A percentile compares a stretch with the other conserved stretches of the same genome.
Conservation (phyloP, 176 grass and related monocot species). For the Chloris gayana region DNA sequence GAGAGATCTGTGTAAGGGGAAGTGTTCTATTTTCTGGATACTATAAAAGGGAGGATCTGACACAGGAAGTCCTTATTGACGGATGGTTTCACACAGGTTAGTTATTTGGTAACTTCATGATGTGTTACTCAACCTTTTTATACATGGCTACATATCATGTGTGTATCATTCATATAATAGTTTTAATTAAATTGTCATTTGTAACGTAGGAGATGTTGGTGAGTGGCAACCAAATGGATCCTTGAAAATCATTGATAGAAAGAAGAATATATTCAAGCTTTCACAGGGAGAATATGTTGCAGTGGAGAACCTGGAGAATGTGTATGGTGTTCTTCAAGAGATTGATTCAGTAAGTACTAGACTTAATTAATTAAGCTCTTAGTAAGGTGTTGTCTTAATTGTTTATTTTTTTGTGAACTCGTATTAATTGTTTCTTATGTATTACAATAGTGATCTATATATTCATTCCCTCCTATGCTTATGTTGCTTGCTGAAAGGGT, state of each 20-base stretch:
- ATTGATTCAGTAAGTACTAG: constrained; percentile 70
- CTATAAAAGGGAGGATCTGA: constrained; percentile 85
- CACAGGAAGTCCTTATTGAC: constrained; percentile 79
- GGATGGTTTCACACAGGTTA: constrained; percentile 99
- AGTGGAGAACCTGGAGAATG: constrained; percentile 93
- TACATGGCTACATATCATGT: neutral
- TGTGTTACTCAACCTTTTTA: neutral
- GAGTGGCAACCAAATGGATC: constrained; percentile 87
- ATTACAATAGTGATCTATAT: neutral
- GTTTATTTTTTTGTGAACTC: too few relatives aligned
- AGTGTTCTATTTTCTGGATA: constrained; percentile 82
- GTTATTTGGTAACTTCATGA: constrained; percentile 9
- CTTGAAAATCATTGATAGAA: constrained; percentile 96
- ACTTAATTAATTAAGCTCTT: neutral
- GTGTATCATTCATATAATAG: neutral
- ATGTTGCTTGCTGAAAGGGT: neutral
- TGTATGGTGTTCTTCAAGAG: constrained; percentile 75
- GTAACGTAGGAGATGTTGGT: constrained; percentile 80
- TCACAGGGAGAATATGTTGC: constrained; percentile 97
- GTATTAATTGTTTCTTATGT: neutral
- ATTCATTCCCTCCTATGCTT: neutral
- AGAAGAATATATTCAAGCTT: constrained; percentile 99
- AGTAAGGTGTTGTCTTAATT: neutral
- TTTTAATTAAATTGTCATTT: constrained; percentile 20
- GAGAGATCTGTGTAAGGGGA: constrained; percentile 88